Evolutionary conservation across 1,284 basidiomycete genomes (phyloP).

Genomic region (Trichosporon faecale): DNA sequence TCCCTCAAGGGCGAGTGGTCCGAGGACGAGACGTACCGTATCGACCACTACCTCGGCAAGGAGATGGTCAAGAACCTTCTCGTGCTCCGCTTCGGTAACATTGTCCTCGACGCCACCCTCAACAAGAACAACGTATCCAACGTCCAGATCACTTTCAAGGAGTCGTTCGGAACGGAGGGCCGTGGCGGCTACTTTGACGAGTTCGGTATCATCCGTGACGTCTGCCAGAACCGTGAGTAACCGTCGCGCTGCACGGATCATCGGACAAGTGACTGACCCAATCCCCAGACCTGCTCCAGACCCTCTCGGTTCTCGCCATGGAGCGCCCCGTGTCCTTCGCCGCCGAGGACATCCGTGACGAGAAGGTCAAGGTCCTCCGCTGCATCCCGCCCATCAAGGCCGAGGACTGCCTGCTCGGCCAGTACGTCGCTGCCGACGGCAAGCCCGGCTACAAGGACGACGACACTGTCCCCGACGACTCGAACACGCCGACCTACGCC

Average conservation of each 20-base stretch:
- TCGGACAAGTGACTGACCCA: conserved; percentile 10
- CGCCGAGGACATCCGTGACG: conserved; percentile 92
- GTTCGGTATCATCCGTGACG: conserved; percentile 94
- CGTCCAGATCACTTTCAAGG: conserved; percentile 98
- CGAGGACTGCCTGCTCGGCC: conserved; percentile 80
- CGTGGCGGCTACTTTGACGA: conserved; percentile 98
- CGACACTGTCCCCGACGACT: conserved; percentile 84
- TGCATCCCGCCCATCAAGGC: conserved; percentile 76
- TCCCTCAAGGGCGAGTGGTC: conserved; percentile 81
- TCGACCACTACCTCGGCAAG: conserved; percentile 96
- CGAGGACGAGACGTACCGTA: conserved; percentile 95
- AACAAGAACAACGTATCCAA: conserved; percentile 92
- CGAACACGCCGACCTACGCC: conserved; percentile 88
- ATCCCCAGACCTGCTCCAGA: conserved; percentile 87
- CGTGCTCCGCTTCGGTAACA: conserved; percentile 87
- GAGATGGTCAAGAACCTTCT: conserved; percentile 99
- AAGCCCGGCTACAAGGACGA: conserved; percentile 98
- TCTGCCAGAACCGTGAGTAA: conserved; percentile 89
- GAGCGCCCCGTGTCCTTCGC: conserved; percentile 96
- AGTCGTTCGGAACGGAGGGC: conserved; percentile 94
- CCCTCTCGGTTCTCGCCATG: conserved; percentile 88
- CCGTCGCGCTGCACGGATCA: not conserved
- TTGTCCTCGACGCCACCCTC: conserved; percentile 80
- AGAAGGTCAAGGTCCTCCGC: conserved; percentile 95
- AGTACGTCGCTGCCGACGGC: conserved; percentile 80